phyloP scores from a whole-genome alignment of 192 early-diverging fungal genomes.

The Entomortierella lignicola region DNA sequence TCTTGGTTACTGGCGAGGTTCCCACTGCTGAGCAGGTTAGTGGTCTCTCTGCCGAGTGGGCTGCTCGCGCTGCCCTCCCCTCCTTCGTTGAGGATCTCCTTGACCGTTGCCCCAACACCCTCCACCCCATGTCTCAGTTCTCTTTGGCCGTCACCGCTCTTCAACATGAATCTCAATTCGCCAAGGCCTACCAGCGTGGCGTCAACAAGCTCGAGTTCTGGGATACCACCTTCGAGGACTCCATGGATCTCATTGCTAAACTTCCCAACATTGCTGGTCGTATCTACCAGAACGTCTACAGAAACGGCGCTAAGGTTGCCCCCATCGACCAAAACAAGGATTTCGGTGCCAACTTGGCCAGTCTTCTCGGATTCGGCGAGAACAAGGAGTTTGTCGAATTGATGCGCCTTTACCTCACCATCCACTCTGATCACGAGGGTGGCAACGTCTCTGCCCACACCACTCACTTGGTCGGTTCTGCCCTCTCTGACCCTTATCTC shows the following conservation, averaged over 20 bases:
- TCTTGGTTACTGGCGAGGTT: slow-evolving; percentile 96
- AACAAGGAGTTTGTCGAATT: slow-evolving; percentile 94
- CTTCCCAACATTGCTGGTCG: slow-evolving; percentile 95
- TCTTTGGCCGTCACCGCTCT: slow-evolving; percentile 96
- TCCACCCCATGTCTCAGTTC: slow-evolving; percentile 99
- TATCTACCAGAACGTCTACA: slow-evolving; percentile 99
- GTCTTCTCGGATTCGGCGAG: slow-evolving; percentile 89
- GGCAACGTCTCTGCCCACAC: slow-evolving; percentile 99
- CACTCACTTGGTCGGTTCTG: slow-evolving; percentile 89
- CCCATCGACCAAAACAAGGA: slow-evolving; percentile 90
- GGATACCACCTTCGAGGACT: slow-evolving; percentile 96
- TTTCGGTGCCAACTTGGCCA: slow-evolving; percentile 96
- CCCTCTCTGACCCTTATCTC: slow-evolving; percentile 98
- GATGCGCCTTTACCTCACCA: slow-evolving; percentile 99
- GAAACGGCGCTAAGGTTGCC: slow-evolving; percentile 89
- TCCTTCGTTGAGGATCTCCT: slow-evolving; percentile 96
- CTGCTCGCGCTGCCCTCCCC: slow-evolving; percentile 92
- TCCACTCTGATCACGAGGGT: slow-evolving; percentile 99
- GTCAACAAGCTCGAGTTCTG: slow-evolving; percentile 97
- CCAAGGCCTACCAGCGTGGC: slow-evolving; percentile 95
- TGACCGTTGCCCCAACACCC: slow-evolving; percentile 98
- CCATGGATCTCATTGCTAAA: slow-evolving; percentile 98
- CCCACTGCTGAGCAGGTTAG: slow-evolving; percentile 94
- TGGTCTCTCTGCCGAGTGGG: slow-evolving; percentile 94
- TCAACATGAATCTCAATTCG: slow-evolving; percentile 96